Base-by-base conservation (phyloP, 2,329 filamentous ascomycete species). In the Celoporthe dispersa region DNA sequence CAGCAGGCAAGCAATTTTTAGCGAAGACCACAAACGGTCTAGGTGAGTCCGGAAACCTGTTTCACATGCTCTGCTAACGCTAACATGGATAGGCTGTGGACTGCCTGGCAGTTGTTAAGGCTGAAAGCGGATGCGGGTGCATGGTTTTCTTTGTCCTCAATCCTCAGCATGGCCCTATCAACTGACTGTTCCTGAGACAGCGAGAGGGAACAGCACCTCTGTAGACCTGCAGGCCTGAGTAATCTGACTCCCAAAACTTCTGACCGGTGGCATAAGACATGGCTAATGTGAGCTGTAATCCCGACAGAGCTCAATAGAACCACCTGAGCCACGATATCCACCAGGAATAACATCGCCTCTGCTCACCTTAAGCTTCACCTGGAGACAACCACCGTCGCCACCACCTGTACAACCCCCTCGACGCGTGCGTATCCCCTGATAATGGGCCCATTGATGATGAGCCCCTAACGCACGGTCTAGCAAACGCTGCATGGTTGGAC, bases 391-490 rank as follows among this genome's bases (percentile, higher is more conserved):
- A 7, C 8, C 44, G n/a, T n/a, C 3, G 12, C 22, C 48, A 53
- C 53, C 28, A 14, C 33, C 53, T 31, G 2, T 31, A 19, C 53
- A 19, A 19, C 25, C 2, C 25, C 19, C 53, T 8, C 7, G 28
- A 57, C 6, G 53, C 53, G 12, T 16, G 3, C 7, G 53, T n/a
- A n/a, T n/a, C 33, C 33, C 57, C 22, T n/a, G 33, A 14, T 35
- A 60, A 60, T 60, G 33, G 22, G 57, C 31, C 57, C 57, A 60
- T 60, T 22, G 22, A 60, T 22, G 28, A 19, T 9, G 44, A n/a
- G 31, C 19, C 62, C 25, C 41, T 51, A 51, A 51, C 41, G 61
- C 61, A 64, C 61, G 41, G 41, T 35, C 28, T 64, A 64, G 39
- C 41, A 51, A 14, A 51, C 39, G 37, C n/a, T 64, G 28, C 39